Evolutionary conservation across 345 rosid genomes (phyloP), one percentile per base, ranked within the genome.

Genomic region (Lepidium sativum): DNA sequence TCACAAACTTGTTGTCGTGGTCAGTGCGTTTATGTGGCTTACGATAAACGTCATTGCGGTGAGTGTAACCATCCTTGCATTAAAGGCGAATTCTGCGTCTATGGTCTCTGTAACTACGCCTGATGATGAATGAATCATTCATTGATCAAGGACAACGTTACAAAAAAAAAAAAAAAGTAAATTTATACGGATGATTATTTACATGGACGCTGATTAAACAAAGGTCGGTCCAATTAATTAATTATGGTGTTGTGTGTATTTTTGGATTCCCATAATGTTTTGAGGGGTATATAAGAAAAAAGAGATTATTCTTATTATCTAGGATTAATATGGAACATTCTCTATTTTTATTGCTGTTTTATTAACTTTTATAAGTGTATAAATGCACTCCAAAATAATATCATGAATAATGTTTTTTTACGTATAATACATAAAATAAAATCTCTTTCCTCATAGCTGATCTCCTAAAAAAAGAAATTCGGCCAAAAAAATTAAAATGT

Each of bases 41-140:
- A 68, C 35, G 94, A 89, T 39, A 87, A 86, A 78, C 83, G 96
- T 32, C 88, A 89, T 65, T 89, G 97, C 8, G 91, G 97, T 6
- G 37, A 20, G 10, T 92, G 98, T 79, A 82, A 80, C 73, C 72
- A 84, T 52, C 74, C 72, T 31, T 92, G 98, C 76, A 4, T 50
- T 0, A 0, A 1, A 0, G 85, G 80, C 2, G 67, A 68, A 17
- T 50, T 4, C 9, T 92, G 98, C 65, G 79, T 86, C 32, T 86
- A 79, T 50, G 96, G 96, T n/a, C 54, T 87, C 76, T 92, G 98
- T 47, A 71, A 80, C 59, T 92, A 89, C 68, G 80, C 90, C 3
- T 85, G 63, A 80, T 85, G 63, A 80, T 50, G 39, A 71, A 37
- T 63, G 34, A 62, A 63, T 38, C 64, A 54, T 71, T 48, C 45